A percentile compares a stretch with the other conserved stretches of the same genome.
Conservation (phyloP, 148 eudicot genomes). For the Vaccinium darrowii region DNA sequence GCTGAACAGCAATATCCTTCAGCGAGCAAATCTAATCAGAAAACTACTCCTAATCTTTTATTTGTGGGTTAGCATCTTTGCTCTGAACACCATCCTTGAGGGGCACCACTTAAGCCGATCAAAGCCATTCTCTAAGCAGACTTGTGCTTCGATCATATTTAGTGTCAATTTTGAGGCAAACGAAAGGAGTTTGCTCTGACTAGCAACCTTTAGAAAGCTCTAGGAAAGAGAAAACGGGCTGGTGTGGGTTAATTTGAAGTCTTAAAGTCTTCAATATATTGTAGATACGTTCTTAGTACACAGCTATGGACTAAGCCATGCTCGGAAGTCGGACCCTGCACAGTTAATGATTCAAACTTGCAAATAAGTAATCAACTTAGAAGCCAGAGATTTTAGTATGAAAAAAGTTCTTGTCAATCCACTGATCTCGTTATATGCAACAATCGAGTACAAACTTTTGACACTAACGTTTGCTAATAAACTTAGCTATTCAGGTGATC, state of each 20-base stretch:
- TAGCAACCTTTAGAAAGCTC: neutral
- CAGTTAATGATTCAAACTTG: neutral
- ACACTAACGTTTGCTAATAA: neutral
- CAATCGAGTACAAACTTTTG: neutral
- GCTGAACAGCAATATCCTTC: neutral
- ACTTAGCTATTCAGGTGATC: neutral
- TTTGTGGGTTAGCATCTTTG: neutral
- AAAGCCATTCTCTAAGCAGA: neutral
- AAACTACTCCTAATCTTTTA: neutral
- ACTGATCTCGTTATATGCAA: neutral
- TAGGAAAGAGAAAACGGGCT: neutral
- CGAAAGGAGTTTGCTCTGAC: neutral
- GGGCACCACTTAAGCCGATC: neutral
- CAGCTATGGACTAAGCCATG: neutral
- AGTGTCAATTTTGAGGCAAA: neutral
- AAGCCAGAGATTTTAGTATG: neutral
- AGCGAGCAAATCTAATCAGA: neutral
- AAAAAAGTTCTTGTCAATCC: neutral
- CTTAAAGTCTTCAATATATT: neutral
- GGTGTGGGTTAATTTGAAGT: neutral
- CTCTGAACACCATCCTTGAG: neutral
- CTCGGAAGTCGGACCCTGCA: no score
- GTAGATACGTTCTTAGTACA: neutral
- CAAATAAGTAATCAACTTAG: neutral
- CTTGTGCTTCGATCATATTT: neutral